phyloP scores from a whole-genome alignment of 164 flowering plant species.

The Macadamia tetraphylla region DNA sequence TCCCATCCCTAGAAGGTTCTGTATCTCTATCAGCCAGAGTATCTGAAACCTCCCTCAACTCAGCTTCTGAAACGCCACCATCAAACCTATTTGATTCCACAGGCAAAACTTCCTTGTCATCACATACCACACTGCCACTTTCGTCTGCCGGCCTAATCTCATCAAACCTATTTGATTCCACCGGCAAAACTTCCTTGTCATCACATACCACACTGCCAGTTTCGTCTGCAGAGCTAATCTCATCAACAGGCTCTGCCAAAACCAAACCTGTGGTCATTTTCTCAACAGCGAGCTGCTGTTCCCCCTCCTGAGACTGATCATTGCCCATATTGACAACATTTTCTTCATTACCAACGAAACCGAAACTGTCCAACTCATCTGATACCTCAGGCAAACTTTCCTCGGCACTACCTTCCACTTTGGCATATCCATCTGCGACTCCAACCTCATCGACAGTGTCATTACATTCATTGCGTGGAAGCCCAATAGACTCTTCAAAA shows the following conservation, averaged over 20 bases:
- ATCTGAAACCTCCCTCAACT: slow-evolving; percentile 12
- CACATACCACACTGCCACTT: slow-evolving; percentile 20
- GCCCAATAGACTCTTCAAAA: slow-evolving; percentile 43
- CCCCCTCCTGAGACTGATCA: slow-evolving; percentile 7
- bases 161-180: slow-evolving; percentile 16
- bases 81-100: slow-evolving; percentile 17
- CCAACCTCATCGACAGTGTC: too few relatives aligned
- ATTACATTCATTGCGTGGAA: slow-evolving; percentile 3
- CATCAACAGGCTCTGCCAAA: slow-evolving; percentile 6
- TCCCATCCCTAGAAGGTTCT: neutral
- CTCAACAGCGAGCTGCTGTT: too few relatives aligned
- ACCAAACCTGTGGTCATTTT: too few relatives aligned
- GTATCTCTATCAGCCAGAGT: slow-evolving; percentile 14
- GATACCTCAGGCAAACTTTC: too few relatives aligned
- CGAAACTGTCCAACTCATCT: too few relatives aligned
- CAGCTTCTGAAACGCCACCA: slow-evolving; percentile 11
- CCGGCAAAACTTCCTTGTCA: neutral
- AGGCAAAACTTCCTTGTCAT: neutral
- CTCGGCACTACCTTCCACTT: too few relatives aligned
- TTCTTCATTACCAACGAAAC: too few relatives aligned
- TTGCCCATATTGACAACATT: neutral
- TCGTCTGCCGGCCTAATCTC: slow-evolving; percentile 5
- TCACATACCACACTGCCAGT: slow-evolving; percentile 21
- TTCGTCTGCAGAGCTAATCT: slow-evolving; percentile 3
- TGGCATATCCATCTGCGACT: too few relatives aligned